Evolutionary conservation across 768 basidiomycete genomes (phyloP).

Genomic region (Tylopilus rubrobrunneus): DNA sequence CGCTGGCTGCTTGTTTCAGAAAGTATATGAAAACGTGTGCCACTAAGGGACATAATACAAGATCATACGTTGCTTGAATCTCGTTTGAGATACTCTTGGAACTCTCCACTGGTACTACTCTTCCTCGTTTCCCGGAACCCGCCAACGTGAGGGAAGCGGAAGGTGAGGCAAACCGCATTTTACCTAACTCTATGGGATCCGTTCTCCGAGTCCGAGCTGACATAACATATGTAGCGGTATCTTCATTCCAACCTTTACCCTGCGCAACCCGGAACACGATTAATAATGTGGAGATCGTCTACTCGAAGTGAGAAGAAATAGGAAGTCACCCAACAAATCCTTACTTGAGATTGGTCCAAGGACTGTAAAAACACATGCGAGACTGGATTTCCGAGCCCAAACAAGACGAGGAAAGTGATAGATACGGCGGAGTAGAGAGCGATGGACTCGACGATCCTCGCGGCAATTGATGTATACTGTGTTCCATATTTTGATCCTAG

Average conservation of each 20-base stretch:
- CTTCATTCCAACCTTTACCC: conserved; percentile 4
- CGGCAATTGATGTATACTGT: conserved; percentile 30
- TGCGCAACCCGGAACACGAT: conserved; percentile 12
- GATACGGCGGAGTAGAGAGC: conserved; percentile 26
- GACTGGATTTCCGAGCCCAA: conserved; percentile 15
- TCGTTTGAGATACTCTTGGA: not conserved
- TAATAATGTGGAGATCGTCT: conserved; percentile 4
- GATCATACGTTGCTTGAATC: too few relatives aligned
- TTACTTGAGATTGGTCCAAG: conserved; percentile 28
- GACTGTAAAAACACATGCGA: conserved; percentile 28
- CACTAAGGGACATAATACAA: too few relatives aligned
- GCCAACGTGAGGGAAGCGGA: not conserved
- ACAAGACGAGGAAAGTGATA: conserved; percentile 29
- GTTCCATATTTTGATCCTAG: conserved; percentile 22
- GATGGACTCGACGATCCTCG: conserved; percentile 36
- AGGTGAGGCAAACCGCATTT: conserved; percentile 1
- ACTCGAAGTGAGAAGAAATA: not conserved
- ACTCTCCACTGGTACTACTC: not conserved
- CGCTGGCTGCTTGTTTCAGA: too few relatives aligned
- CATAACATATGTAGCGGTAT: conserved; percentile 1
- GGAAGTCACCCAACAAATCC: not conserved
- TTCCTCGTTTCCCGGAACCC: not conserved
- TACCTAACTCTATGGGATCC: not conserved
- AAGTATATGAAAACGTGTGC: too few relatives aligned
- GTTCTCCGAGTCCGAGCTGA: not conserved